These are phyloP conservation scores for Saccharomycopsis sp. DNA, from an alignment of 805 yeast species.

Conservation along the genomic window DNA sequence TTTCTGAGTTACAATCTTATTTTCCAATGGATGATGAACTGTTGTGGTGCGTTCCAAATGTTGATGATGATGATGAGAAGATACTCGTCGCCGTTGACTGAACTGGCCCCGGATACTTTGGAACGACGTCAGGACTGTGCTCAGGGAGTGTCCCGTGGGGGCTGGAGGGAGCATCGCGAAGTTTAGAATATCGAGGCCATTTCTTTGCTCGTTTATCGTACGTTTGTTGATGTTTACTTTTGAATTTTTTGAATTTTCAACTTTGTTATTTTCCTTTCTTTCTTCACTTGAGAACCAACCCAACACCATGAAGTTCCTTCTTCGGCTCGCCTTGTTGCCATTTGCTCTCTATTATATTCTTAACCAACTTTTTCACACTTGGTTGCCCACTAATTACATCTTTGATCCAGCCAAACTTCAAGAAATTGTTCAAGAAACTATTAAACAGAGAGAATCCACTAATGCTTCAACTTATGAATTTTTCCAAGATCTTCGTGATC, in stretches of 20 bases:
- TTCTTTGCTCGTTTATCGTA: too few species aligned
- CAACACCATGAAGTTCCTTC: constrained; percentile 9
- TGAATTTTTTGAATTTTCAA: not conserved
- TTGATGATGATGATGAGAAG: too few species aligned
- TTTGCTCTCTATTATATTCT: constrained; percentile 26
- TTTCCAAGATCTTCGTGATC: constrained; percentile 49
- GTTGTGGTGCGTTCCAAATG: too few species aligned
- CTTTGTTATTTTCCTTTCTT: not conserved
- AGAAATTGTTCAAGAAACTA: constrained; percentile 42
- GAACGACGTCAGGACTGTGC: too few species aligned
- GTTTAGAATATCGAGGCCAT: too few species aligned
- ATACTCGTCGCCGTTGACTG: too few species aligned
- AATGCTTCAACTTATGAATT: constrained; percentile 53
- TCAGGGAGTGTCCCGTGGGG: too few species aligned
- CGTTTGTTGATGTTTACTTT: too few species aligned
- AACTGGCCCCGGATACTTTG: too few species aligned
- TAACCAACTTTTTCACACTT: constrained; percentile 37
- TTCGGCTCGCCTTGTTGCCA: constrained; percentile 20
- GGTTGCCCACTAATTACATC: constrained; percentile 62
- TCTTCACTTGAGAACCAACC: not conserved
- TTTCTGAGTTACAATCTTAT: too few species aligned
- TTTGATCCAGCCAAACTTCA: constrained; percentile 62
- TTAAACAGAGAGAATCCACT: constrained; percentile 44
- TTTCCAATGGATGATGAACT: too few species aligned
- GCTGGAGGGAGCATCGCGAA: too few species aligned